Evolutionary conservation across 2,329 filamentous ascomycete genomes (phyloP), one percentile per base, ranked within the genome.

Genomic region (Ophiocordyceps camponoti-floridani): DNA sequence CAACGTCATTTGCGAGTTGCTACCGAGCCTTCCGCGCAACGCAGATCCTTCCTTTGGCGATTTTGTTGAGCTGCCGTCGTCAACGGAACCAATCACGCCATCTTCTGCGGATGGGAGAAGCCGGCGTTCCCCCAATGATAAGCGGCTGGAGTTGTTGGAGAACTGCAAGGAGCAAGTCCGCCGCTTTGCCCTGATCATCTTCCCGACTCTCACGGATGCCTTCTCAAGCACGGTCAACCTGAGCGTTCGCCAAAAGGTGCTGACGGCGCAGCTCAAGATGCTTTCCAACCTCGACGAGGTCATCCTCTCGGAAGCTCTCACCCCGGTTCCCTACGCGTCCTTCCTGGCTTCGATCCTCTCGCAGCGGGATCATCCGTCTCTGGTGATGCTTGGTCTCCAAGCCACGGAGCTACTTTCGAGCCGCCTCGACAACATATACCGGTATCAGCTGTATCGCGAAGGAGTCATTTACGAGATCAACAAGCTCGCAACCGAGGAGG

Each of bases 191-290:
- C 75, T 94, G 51, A 91, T 98, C 47, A 70, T 98, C 11, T 82
- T 98, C 50, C 91, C 91, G 1, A 98, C 91, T 2, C 67, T 98
- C 49, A 96, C 91, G 28, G 88, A 98, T 59, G 89, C 88, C 1
- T 98, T 94, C 57, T 95, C 91, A 11, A 96, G 91, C 61, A 98
- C 91, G 0, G 89, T 98, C 50, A 98, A 98, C 56, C 66, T 96
- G 14, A 86, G 78, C 46, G 91, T 98, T 38, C 82, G 93, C 19
- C 86, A 96, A 58, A 95, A 94, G 63, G 91, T 98, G 3, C 71
- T 98, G 31, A 85, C 79, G 18, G 91, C 89, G n/a, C 91, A 98
- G 56, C 67, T 96, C 41, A 96, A 96, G 65, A 96, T 98, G 86
- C 73, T 98, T 10, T 94, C 87, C 12, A 94, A 95, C 51, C 66